Base-by-base conservation (phyloP, 2,329 filamentous ascomycete genomes). In the Beauveria sp. region DNA sequence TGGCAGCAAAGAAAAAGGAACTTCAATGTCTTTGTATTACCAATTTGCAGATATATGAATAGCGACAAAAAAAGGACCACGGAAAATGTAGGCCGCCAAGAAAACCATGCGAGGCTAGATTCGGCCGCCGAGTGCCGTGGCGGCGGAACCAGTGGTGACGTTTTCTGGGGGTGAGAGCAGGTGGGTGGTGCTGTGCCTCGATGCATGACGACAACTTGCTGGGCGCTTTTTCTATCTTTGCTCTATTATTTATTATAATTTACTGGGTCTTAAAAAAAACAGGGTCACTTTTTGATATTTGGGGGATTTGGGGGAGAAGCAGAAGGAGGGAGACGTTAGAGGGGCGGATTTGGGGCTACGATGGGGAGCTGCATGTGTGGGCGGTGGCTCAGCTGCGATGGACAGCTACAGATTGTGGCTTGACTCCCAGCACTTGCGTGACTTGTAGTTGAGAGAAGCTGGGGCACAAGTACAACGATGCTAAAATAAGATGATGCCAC, bases 141-240 rank as follows among this genome's bases (percentile, higher is more conserved):
- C 41, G 9, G 41, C 40, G 53, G 53, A 46, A 34, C 24, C 53
- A 43, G 9, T 16, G 26, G 57, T 59, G 57, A 59, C 57, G 37
- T 59, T 52, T 59, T 12, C n/a, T 14, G 22, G 18, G 46, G 20
- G 16, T 20, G 12, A 12, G 30, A 14, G 12, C 12, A 34, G 55
- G 44, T 9, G 34, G 44, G 44, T 9, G 34, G 44, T 58, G 57
- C 57, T 59, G 48, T 59, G 57, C 48, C 57, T 47, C 40, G 57
- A 59, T 59, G 48, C 37, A 59, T 59, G 57, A 53, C 57, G 57
- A 59, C 57, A 59, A 14, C 48, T 46, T 37, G 26, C 30, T 57
- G 18, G 24, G 54, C 40, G 4, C 26, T 12, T 26, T 56, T 16
- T 28, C 20, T 30, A 20, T 56, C n/a, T 47, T 43, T 28, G 14